Evolutionary conservation across 2,329 filamentous ascomycete species (phyloP).

Genomic region (Venturia asperata): DNA sequence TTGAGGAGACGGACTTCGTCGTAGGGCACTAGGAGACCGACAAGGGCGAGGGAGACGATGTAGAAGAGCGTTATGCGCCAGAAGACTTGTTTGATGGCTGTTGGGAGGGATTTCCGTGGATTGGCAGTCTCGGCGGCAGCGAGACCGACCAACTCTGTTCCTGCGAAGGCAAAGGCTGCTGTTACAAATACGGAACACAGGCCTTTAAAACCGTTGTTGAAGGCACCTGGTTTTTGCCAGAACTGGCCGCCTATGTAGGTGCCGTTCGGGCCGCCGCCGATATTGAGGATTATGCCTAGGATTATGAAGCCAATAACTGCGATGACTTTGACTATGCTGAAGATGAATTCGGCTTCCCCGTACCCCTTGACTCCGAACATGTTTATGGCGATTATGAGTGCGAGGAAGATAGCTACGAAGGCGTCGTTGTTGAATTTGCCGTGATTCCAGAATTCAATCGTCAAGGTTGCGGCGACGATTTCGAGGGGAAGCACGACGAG

Average conservation of each 20-base stretch:
- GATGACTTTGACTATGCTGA: conserved; percentile 76
- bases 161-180: conserved; percentile 67
- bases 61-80: conserved; percentile 82
- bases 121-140: conserved; percentile 74
- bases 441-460: conserved; percentile 71
- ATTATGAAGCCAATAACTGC: conserved; percentile 62
- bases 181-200: conserved; percentile 71
- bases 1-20: conserved; percentile 57
- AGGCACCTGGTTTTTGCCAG: conserved; percentile 67
- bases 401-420: conserved; percentile 76
- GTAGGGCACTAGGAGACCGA: conserved; percentile 77
- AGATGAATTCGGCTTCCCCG: conserved; percentile 65
- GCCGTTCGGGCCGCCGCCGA: conserved; percentile 57
- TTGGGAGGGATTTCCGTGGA: conserved; percentile 72
- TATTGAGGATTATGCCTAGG: conserved; percentile 77
- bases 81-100: conserved; percentile 87
- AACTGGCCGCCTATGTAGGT: conserved; percentile 73
- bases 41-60: conserved; percentile 69
- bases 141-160: conserved; percentile 68
- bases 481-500: conserved; percentile 75
- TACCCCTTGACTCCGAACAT: conserved; percentile 73
- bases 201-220: conserved; percentile 78
- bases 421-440: conserved; percentile 56
- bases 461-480: conserved; percentile 79
- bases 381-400: conserved; percentile 72